Base-by-base conservation (phyloP, 2,329 filamentous ascomycete genomes). In the Neopestalotiopsis sp. region DNA sequence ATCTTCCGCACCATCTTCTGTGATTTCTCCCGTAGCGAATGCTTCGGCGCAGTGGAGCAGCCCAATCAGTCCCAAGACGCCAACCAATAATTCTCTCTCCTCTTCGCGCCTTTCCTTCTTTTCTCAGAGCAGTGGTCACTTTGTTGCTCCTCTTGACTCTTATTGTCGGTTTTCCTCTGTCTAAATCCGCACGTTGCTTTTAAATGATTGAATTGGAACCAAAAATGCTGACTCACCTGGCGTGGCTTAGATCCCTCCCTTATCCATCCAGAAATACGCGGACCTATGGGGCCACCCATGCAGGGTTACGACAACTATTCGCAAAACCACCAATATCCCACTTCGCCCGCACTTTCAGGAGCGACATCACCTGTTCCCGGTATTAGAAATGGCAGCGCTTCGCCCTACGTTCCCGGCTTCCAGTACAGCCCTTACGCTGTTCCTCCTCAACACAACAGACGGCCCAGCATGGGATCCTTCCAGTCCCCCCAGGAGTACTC, bases 381-480 rank as follows among this genome's bases (percentile, higher is more conserved):
- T 62, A 76, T 85, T 68, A 83, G 89, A 74, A 85, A 83, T 67
- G 87, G 85, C 71, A 90, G 87, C 76, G 85, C 88, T 14, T 93
- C 92, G n/a, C 92, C 92, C 3, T 91, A 90, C 75, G 84, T 91
- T 70, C 87, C 87, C 71, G 73, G 74, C 57, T 82, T 81, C 71
- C 85, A 81, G 57, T 90, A 89, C 78, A 86, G 85, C 74, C 87
- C 87, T 10, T 89, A 85, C 77, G 80, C 81, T 45, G 81, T 84
- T 1, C 82, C 87, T 61, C 72, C 77, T 63, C 81, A 80, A 40
- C 80, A 82, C 57, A 84, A 87, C 68, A 87, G 92, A 58, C 86
- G 91, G 65, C 89, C 88, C 67, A 95, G 93, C 63, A 85, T 92
- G 70, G 88, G 88, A 28, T 95, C 93, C 17, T 89, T 90, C 71